Base-by-base conservation (phyloP, 1,284 basidiomycete genomes). In the Ustilago shanxiensis region DNA sequence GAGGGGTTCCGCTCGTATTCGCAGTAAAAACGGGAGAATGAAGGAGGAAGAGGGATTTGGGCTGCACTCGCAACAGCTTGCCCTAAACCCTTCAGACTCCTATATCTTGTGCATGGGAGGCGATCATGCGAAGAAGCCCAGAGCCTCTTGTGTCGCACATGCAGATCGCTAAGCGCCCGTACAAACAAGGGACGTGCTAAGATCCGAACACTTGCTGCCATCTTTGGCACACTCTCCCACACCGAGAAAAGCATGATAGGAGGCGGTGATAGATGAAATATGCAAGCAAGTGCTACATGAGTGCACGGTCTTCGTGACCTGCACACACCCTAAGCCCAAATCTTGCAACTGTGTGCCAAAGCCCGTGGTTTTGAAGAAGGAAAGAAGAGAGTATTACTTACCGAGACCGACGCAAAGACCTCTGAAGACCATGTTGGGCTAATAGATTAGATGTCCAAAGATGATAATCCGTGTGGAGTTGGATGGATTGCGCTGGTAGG, bases 351-450 rank as follows among this genome's bases (percentile, higher is more conserved):
- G n/a, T 20, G n/a, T 14, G 41, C 41, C 18, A 18, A 18, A 18
- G 37, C 6, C 14, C 13, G 37, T 10, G 13, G 14, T 16, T 41
- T 6, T 6, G 10, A 4, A 39, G 37, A n/a, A 33, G 37, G 14
- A 39, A 39, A 6, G 20, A 13, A 47, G 13, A 8, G 28, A 49
- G 13, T 6, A 4, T n/a, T n/a, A 79, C 77, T 72, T 65, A 79
- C 77, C 77, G 61, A 79, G 66, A 50, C 77, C 73, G 53, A 76
- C 77, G 69, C 77, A 79, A 61, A 79, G 62, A 52, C 72, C 68
- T 62, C 59, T 57, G 69, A 76, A 79, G 14, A 79, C 72, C 72
- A 79, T 76, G 20, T 31, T 76, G 64, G 53, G 49, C 63, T 60
- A 54, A 14, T 20, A 16, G 31, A n/a, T n/a, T n/a, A n/a, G n/a